Base-by-base conservation (phyloP, 1,284 basidiomycete genomes). In the Somion occarium region DNA sequence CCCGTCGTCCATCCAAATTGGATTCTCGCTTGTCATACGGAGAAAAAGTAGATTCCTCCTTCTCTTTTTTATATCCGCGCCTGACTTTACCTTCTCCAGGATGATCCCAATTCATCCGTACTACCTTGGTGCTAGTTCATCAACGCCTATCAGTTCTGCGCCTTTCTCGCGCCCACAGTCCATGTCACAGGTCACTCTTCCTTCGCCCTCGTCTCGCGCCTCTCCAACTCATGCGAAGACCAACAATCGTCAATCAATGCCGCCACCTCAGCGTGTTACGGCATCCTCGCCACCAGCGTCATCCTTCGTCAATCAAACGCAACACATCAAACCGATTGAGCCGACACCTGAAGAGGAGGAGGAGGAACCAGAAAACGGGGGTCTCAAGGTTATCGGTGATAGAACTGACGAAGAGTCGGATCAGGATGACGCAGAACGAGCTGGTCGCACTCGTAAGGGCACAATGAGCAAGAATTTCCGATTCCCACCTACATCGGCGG, bases 1-100 rank as follows among this genome's bases (percentile, higher is more conserved):
- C 93, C 93, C 0, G 83, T 96, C 27, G 91, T 95, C 0, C 88
- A 93, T 59, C 93, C 93, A 0, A 84, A 88, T 38, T 96, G 93
- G 93, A 80, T 95, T 58, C 66, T 94, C 22, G 91, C 92, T 1
- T 95, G 93, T 62, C 82, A 89, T 47, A 66, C 79, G 0, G 88
- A 93, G 64, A 85, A 85, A 64, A 88, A 85, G 90, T 92, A 57
- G 59, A 83, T 71, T 12, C 20, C 24, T 49, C 20, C 22, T 39
- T 22, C 25, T 23, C 38, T 41, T 30, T 19, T 30, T 19, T 44
- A 24, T 22, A 38, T 39, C 37, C 26, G 4, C n/a, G 5, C 56
- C 27, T 45, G 13, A 5, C 44, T n/a, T 34, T 51, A 23, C 24
- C 23, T 43, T 48, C 25, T 42, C 0, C 59, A 93, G 92, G 64